Conservation (phyloP, 1,284 basidiomycete species). For the Ceratobasidium sp. region DNA sequence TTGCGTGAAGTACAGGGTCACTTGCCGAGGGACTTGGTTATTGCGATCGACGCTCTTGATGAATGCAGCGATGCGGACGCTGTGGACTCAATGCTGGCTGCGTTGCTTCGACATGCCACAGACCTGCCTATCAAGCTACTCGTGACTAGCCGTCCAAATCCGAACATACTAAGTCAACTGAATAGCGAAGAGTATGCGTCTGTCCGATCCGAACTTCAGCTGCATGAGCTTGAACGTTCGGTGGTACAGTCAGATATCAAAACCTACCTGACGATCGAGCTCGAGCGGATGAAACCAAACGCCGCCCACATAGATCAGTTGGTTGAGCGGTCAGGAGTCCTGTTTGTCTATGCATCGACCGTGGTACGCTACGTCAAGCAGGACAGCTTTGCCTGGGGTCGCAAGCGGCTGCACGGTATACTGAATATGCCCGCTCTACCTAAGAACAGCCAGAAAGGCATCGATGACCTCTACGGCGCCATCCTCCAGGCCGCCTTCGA, state of each 20-base stretch:
- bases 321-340: not conserved
- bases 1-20: not conserved
- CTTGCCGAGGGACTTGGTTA: not conserved
- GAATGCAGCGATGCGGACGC: not conserved
- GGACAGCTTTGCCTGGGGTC: not conserved
- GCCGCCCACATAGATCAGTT: not conserved
- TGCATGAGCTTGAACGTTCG: too few relatives aligned
- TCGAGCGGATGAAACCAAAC: too few relatives aligned
- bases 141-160: not conserved
- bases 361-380: not conserved
- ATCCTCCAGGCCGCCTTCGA: slow-evolving; percentile 5
- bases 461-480: not conserved
- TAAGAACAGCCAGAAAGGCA: not conserved
- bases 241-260: not conserved
- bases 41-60: not conserved
- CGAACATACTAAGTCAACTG: not conserved
- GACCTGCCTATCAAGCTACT: not conserved
- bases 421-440: not conserved
- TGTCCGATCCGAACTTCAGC: too few relatives aligned
- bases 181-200: too few relatives aligned
- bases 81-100: not conserved
- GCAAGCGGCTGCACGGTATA: not conserved
- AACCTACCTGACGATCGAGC: not conserved
- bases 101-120: not conserved
- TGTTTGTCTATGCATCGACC: slow-evolving; percentile 12